These are phyloP conservation scores for Arabidopsis arenosa DNA, from an alignment of 345 rosid genomes.

Conservation along the genomic window DNA sequence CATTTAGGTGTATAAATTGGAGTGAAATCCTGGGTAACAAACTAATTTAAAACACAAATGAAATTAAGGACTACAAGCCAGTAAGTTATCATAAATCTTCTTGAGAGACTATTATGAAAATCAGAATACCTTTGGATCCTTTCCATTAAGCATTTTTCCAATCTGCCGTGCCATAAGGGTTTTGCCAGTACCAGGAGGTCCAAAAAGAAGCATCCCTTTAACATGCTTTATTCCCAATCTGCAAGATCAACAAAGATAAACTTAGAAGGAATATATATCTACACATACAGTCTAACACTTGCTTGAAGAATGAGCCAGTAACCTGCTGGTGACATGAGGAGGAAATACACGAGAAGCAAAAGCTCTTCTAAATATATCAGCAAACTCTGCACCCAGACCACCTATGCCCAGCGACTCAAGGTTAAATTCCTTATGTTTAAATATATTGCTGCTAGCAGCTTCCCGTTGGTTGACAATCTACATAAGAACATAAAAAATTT, in stretches of 20 bases:
- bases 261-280: constrained; percentile 30
- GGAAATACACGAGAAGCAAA: constrained; percentile 99
- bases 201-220: constrained; percentile 95
- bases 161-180: constrained; percentile 99
- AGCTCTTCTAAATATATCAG: constrained; percentile 98
- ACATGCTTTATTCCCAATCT: constrained; percentile 99
- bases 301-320: constrained; percentile 38
- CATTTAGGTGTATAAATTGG: constrained; percentile 3
- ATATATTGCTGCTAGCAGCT: constrained; percentile 94
- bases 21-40: not conserved
- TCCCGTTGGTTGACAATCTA: constrained; percentile 97
- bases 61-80: constrained; percentile 20
- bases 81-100: constrained; percentile 14
- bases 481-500: constrained; percentile 31
- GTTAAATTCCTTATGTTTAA: constrained; percentile 95
- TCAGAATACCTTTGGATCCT: constrained; percentile 86
- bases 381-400: constrained; percentile 98
- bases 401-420: constrained; percentile 96
- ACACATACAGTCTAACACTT: constrained; percentile 21
- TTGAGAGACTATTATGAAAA: constrained; percentile 2
- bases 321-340: constrained; percentile 93
- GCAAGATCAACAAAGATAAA: constrained; percentile 46
- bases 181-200: constrained; percentile 99
- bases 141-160: constrained; percentile 98
- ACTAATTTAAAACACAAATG: not conserved